A percentile compares a stretch with the other conserved stretches of the same genome.
These are phyloP conservation scores for Aureobasidium sp. DNA, from an alignment of 2,329 filamentous ascomycete species.

Conservation along the genomic window DNA sequence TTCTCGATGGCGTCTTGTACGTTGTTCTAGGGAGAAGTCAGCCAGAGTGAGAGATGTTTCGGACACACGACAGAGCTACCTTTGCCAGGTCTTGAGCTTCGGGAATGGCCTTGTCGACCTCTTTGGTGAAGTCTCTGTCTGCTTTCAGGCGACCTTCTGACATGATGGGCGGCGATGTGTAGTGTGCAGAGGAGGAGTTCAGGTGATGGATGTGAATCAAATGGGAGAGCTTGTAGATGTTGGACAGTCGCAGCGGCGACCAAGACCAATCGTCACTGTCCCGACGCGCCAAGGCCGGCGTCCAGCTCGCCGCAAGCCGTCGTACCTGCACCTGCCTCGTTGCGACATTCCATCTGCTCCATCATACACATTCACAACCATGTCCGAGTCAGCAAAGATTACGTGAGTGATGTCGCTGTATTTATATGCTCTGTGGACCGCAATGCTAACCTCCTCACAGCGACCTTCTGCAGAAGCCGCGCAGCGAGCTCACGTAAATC, in stretches of 20 bases:
- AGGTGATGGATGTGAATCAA: background rate
- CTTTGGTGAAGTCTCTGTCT: slow-evolving; percentile 98
- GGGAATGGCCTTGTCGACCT: slow-evolving; percentile 83
- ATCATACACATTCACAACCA: background rate
- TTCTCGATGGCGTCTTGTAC: slow-evolving; percentile 87
- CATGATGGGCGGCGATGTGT: slow-evolving; percentile 44
- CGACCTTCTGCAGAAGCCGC: slow-evolving; percentile 81
- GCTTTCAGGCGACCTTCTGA: slow-evolving; percentile 73
- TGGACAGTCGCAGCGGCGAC: slow-evolving; percentile 6
- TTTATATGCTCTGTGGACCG: background rate
- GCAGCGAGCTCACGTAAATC: slow-evolving; percentile 81
- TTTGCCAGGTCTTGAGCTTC: slow-evolving; percentile 85
- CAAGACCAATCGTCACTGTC: slow-evolving; percentile 5
- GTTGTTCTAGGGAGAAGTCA: slow-evolving; percentile 50
- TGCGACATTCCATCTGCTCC: background rate
- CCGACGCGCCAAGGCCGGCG: background rate
- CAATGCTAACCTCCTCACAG: slow-evolving; percentile 37
- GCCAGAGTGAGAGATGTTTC: background rate
- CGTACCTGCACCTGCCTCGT: background rate
- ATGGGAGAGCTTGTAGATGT: slow-evolving; percentile 4
- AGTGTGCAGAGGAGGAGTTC: background rate
- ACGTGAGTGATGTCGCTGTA: background rate
- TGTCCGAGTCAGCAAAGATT: slow-evolving; percentile 13
- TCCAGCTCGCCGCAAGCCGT: background rate
- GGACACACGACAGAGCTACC: slow-evolving; percentile 41